These are phyloP conservation scores for Psidium guajava DNA, from an alignment of 345 rosid species.

Conservation along the genomic window DNA sequence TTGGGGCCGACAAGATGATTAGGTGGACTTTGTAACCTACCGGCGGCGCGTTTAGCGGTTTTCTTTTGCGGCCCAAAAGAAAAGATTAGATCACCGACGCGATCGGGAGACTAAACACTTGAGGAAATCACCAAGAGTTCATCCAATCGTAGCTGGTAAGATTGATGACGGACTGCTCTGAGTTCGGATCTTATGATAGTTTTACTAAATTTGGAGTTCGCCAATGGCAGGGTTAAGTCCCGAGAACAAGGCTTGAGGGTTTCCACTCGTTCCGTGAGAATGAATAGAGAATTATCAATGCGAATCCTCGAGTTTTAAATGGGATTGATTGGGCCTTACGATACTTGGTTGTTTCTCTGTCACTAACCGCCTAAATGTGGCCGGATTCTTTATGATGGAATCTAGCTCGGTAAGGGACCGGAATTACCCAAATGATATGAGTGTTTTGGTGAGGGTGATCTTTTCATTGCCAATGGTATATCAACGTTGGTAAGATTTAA, in stretches of 20 bases:
- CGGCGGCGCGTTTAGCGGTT: neutral
- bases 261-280: neutral
- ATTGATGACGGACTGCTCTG: neutral
- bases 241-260: neutral
- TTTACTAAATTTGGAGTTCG: neutral
- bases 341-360: neutral
- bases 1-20: neutral
- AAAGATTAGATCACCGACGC: neutral
- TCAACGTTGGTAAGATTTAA: neutral
- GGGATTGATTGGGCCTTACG: neutral
- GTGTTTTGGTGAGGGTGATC: neutral
- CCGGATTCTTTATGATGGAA: neutral
- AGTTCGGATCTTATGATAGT: neutral
- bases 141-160: neutral
- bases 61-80: neutral
- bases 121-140: neutral
- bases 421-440: neutral
- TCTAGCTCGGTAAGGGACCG: neutral
- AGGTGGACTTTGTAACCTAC: neutral
- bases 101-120: neutral
- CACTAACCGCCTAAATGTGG: accelerated
- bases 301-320: neutral
- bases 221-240: neutral
- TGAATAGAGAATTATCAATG: neutral
- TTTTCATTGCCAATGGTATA: neutral